phyloP scores from a whole-genome alignment of 2,329 filamentous ascomycete species.

The Fusarium sp. region DNA sequence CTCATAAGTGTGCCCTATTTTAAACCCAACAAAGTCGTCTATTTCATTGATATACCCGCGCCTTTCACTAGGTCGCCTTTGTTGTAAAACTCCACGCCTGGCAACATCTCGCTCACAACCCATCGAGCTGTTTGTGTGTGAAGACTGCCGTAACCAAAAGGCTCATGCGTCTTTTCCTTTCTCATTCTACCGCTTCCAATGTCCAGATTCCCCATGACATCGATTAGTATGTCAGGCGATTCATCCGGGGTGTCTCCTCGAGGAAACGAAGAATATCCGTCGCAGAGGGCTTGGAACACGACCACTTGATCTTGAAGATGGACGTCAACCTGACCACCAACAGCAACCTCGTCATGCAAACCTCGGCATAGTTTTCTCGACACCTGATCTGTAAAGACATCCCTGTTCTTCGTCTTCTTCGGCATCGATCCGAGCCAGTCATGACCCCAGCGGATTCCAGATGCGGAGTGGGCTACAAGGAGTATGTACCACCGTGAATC shows the following conservation, averaged over 20 bases:
- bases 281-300: conserved; percentile 70
- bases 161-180: conserved; percentile 61
- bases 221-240: conserved; percentile 39
- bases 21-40: conserved; percentile 8
- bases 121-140: conserved; percentile 73
- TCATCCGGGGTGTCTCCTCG: conserved; percentile 44
- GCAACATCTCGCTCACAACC: conserved; percentile 67
- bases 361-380: conserved; percentile 61
- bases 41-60: conserved; percentile 49
- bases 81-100: conserved; percentile 63
- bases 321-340: conserved; percentile 65
- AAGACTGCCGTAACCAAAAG: conserved; percentile 68
- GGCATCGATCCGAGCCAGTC: conserved; percentile 60
- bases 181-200: conserved; percentile 50
- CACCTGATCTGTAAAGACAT: conserved; percentile 56
- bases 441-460: conserved; percentile 62
- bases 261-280: conserved; percentile 64
- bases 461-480: conserved; percentile 65
- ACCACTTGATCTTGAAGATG: conserved; percentile 73
- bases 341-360: conserved; percentile 60
- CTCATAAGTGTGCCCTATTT: conserved; percentile 1
- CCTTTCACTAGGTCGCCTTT: conserved; percentile 65
- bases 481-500: conserved; percentile 68
- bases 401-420: conserved; percentile 55
- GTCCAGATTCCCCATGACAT: conserved; percentile 50